Base-by-base conservation (phyloP, 768 basidiomycete species). In the Mycena sanguinolenta region DNA sequence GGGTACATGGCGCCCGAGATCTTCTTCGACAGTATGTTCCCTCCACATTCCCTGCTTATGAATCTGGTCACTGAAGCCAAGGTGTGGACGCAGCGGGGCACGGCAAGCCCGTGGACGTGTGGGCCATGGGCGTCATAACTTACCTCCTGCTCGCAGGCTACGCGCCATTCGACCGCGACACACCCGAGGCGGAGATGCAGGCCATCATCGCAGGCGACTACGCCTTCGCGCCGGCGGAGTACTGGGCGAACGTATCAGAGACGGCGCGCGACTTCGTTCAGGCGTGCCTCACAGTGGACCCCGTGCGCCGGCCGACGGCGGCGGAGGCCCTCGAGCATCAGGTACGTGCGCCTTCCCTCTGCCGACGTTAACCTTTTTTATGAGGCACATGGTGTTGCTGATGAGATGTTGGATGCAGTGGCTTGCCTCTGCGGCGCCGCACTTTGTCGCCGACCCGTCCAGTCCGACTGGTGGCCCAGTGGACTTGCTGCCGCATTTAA, bases 1-100 rank as follows among this genome's bases (percentile, higher is more conserved):
- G 95, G 95, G 87, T 97, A 97, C 79, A 96, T 95, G 93, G 95
- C 97, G 2, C 97, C 97, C 0, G 97, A 99, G 79, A 97, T 98
- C 72, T 97, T 97, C 86, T 90, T 91, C 79, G 94, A 95, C 80
- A 89, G 93, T 95, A 71, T 42, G 90, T 81, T 19, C 39, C 32
- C 62, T 57, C 65, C 55, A 70, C 39, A 44, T 28, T 38, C 38
- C 58, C 17, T 60, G 28, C 54, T 63, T 25, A n/a, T n/a, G n/a
- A n/a, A 28, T 27, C 17, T 23, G 0, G 19, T 3, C 46, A 13
- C 21, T 21, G 9, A 36, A 34, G 19, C 46, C 49, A 21, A 32
- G 32, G 13, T 16, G 28, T 23, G 19, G n/a, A 34, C 1, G 34
- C 76, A 94, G 93, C 90, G 64, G 97, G 97, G 4, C 97, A 99